Percentiles rank a stretch among this genome's conserved stretches.
Conservation (phyloP, 495 filamentous ascomycete genomes). For the Glonium stellatum region DNA sequence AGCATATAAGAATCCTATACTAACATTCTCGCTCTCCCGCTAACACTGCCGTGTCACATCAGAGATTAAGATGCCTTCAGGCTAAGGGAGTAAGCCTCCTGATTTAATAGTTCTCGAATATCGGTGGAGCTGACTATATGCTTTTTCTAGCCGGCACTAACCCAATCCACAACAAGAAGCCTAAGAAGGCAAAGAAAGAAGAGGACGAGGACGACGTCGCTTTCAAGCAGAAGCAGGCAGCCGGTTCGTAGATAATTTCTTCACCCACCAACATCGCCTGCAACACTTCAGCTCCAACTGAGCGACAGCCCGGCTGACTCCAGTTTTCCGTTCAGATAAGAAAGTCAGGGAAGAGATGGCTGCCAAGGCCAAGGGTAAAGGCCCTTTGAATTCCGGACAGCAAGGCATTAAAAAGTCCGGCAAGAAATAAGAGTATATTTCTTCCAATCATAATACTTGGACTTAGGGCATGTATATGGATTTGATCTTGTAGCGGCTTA, state of each 20-base stretch:
- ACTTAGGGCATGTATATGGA: too few relatives aligned
- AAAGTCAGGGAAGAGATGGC: constrained; percentile 33
- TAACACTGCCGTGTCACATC: background rate
- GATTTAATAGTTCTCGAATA: background rate
- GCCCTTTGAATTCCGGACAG: constrained; percentile 22
- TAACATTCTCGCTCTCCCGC: background rate
- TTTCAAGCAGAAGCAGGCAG: too few relatives aligned
- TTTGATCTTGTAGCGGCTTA: too few relatives aligned
- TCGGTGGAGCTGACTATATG: background rate
- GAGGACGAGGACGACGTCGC: background rate
- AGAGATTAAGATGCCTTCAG: background rate
- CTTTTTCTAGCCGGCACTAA: background rate
- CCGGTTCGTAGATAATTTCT: too few relatives aligned
- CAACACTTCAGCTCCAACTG: too few relatives aligned
- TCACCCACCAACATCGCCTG: too few relatives aligned
- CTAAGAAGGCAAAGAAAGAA: background rate
- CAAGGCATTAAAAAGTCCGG: constrained; percentile 29
- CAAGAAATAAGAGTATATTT: constrained; percentile 22
- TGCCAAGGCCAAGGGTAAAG: constrained; percentile 27
- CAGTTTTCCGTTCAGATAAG: constrained; percentile 22
- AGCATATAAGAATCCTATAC: constrained; percentile 9
- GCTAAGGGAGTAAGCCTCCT: background rate
- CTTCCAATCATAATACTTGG: background rate
- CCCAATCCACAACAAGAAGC: background rate
- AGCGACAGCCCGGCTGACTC: background rate